Percentiles rank a stretch among this genome's conserved stretches.
phyloP scores from a whole-genome alignment of 306 rosid genomes.

The Sphenostylis stenocarpa region DNA sequence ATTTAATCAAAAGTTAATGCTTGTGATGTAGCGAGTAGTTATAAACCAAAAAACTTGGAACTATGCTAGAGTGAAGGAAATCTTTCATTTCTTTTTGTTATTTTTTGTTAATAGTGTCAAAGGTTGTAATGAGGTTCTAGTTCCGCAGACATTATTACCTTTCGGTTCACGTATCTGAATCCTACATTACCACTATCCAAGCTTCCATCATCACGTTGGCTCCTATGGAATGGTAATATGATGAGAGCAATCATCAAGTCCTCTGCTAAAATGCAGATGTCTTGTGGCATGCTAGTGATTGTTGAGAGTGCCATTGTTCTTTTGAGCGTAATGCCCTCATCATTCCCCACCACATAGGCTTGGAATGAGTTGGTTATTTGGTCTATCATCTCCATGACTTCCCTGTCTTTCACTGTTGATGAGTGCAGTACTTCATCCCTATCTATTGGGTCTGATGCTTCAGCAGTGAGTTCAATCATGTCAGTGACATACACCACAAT shows the following conservation, averaged over 20 bases:
- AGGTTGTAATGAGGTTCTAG: neutral
- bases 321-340: conserved; percentile 50
- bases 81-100: neutral
- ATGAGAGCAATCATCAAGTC: conserved; percentile 63
- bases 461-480: conserved; percentile 67
- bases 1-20: neutral
- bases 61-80: neutral
- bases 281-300: conserved; percentile 59
- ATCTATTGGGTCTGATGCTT: conserved; percentile 50
- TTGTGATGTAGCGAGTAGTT: neutral
- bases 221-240: conserved; percentile 75
- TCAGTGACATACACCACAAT: conserved; percentile 59
- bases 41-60: neutral
- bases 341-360: conserved; percentile 39
- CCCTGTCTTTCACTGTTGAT: conserved; percentile 46
- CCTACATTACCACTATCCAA: conserved; percentile 58
- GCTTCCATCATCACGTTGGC: conserved; percentile 45
- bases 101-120: neutral
- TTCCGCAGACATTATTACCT: conserved; percentile 43
- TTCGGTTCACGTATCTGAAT: conserved; percentile 72
- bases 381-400: conserved; percentile 54
- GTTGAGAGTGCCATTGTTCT: conserved; percentile 58
- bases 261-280: conserved; percentile 64
- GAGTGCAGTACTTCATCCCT: conserved; percentile 43
- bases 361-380: conserved; percentile 57